These are phyloP conservation scores for Quercus phellos DNA, from an alignment of 331 rosid species.

Conservation along the genomic window DNA sequence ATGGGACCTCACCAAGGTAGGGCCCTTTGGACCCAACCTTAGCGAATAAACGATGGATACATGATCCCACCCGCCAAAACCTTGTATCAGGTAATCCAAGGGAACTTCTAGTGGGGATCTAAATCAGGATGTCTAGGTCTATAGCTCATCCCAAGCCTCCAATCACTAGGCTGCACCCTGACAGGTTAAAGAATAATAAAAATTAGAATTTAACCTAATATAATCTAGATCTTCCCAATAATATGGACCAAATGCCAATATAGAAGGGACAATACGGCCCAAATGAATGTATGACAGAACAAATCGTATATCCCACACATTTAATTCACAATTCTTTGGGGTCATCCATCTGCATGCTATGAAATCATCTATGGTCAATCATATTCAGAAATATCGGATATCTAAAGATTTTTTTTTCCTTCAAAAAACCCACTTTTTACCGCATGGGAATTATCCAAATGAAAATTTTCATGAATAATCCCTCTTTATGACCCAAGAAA, in stretches of 20 bases:
- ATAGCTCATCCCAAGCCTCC: too few species aligned
- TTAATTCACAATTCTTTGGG: not conserved
- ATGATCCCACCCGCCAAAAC: too few species aligned
- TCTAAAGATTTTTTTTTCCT: not conserved
- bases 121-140: too few species aligned
- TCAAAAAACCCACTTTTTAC: not conserved
- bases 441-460: not conserved
- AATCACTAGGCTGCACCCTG: too few species aligned
- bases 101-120: too few species aligned
- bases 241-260: not conserved
- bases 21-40: too few species aligned
- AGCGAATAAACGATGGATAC: too few species aligned
- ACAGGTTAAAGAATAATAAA: too few species aligned
- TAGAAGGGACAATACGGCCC: not conserved
- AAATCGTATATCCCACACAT: not conserved
- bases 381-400: not conserved
- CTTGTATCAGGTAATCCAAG: too few species aligned
- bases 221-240: too few species aligned
- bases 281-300: not conserved
- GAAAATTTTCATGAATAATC: not conserved
- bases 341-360: not conserved
- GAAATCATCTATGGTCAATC: not conserved
- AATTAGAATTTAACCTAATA: too few species aligned
- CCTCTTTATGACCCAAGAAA: not conserved
- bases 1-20: too few species aligned